Conservation (phyloP, 163 green algal genomes). For the Scenedesmus sp. region DNA sequence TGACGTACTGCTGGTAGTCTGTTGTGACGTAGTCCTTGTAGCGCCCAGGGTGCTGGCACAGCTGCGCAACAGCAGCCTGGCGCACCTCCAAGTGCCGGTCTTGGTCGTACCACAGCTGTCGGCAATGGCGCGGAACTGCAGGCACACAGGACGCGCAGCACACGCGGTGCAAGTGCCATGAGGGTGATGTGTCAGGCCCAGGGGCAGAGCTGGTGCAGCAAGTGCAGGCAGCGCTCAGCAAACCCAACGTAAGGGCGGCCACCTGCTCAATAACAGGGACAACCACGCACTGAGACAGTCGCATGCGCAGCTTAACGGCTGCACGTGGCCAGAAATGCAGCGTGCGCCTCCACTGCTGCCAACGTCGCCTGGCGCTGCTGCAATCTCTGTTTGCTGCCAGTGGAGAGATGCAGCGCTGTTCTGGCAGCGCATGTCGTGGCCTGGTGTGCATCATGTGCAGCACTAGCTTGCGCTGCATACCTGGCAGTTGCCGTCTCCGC, state of each 20-base stretch:
- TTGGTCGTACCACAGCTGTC: slow-evolving; percentile 83
- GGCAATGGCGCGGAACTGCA: slow-evolving; percentile 79
- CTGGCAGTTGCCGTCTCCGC: slow-evolving; percentile 83
- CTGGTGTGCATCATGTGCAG: too few relatives aligned
- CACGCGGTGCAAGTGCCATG: background rate
- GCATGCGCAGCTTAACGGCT: too few relatives aligned
- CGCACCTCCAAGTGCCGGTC: slow-evolving; percentile 74
- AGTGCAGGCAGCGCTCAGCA: too few relatives aligned
- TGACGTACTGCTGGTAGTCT: slow-evolving; percentile 64
- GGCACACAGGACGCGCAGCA: background rate
- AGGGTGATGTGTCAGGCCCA: too few relatives aligned
- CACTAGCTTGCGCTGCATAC: slow-evolving; percentile 42
- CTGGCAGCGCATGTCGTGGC: background rate
- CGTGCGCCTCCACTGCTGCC: background rate
- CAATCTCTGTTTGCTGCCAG: background rate
- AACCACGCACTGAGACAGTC: too few relatives aligned
- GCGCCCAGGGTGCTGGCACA: slow-evolving; percentile 59
- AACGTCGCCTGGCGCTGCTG: background rate
- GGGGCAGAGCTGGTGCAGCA: background rate
- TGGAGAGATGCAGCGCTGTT: background rate
- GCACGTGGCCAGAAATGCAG: too few relatives aligned
- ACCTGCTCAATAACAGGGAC: too few relatives aligned
- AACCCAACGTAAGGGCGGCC: too few relatives aligned
- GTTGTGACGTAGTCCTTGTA: slow-evolving; percentile 71
- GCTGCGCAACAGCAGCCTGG: slow-evolving; percentile 65